These are phyloP conservation scores for Cymbopogon flexuosus DNA, from an alignment of 202 grass and related monocot species.

Conservation along the genomic window DNA sequence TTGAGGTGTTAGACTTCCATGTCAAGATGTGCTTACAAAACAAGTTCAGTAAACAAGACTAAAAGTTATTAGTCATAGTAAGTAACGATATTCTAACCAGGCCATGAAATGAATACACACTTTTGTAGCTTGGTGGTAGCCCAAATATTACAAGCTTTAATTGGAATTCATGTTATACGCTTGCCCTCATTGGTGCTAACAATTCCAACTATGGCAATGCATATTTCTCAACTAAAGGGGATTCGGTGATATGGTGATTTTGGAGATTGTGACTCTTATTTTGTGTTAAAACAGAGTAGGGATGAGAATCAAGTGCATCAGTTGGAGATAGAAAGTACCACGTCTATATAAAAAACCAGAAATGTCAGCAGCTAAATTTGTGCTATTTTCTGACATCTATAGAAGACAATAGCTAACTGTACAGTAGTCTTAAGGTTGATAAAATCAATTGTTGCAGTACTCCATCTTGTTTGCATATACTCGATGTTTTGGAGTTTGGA, in stretches of 20 bases:
- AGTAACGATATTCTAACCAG: not conserved
- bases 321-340: not conserved
- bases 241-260: conserved; percentile 1
- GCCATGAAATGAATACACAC: not conserved
- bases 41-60: conserved; percentile 21
- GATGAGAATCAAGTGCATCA: not conserved
- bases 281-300: not conserved
- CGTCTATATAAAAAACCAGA: not conserved
- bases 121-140: not conserved
- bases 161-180: not conserved
- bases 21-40: not conserved
- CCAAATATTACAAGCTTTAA: not conserved
- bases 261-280: not conserved
- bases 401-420: not conserved
- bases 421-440: not conserved
- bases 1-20: conserved; percentile 33
- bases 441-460: not conserved
- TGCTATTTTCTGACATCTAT: conserved; percentile 1
- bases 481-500: not conserved
- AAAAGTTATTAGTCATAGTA: not conserved
- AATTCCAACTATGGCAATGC: not conserved
- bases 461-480: not conserved
- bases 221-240: not conserved
- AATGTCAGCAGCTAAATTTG: not conserved
- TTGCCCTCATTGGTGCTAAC: not conserved